Percentiles rank a stretch among this genome's conserved stretches.
phyloP scores from a whole-genome alignment of 352 stramenopile genomes.

The Lagenidium sp. region DNA sequence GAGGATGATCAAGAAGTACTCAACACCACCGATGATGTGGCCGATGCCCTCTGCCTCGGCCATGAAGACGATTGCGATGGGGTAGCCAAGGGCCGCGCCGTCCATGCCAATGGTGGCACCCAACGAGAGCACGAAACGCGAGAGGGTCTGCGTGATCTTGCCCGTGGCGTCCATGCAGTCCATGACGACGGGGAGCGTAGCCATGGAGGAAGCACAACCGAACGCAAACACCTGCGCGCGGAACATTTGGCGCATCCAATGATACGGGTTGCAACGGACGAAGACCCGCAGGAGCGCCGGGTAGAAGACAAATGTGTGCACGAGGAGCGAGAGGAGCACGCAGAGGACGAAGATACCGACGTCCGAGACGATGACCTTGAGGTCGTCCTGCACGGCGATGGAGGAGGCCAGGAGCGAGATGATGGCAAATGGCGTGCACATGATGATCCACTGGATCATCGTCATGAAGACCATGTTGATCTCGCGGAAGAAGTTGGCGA shows the following conservation, averaged over 20 bases:
- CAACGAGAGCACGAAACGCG: conserved; percentile 22
- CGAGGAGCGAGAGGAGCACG: conserved; percentile 9
- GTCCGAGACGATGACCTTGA: conserved; percentile 19
- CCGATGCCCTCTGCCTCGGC: conserved; percentile 15
- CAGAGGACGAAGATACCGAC: conserved; percentile 31
- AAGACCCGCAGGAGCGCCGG: conserved; percentile 17
- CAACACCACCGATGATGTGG: conserved; percentile 14
- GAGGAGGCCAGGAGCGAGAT: conserved; percentile 26
- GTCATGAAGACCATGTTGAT: conserved; percentile 27
- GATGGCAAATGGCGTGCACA: conserved; percentile 28
- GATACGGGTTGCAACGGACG: conserved; percentile 19
- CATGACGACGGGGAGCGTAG: conserved; percentile 30
- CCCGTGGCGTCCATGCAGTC: conserved; percentile 21
- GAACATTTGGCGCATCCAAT: conserved; percentile 20
- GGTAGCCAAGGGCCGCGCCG: conserved; percentile 18
- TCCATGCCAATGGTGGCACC: conserved; percentile 26
- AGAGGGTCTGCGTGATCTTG: conserved; percentile 12
- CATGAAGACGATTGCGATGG: conserved; percentile 31
- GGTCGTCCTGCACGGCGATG: conserved; percentile 17
- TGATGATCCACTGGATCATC: conserved; percentile 31
- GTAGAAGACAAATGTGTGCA: conserved; percentile 30
- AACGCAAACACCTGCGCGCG: conserved; percentile 27
- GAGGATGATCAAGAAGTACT: conserved; percentile 23
- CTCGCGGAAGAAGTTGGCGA: conserved; percentile 18
- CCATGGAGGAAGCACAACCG: conserved; percentile 29